Conservation (phyloP, 331 rosid species). For the Erythrophleum ivorense region DNA sequence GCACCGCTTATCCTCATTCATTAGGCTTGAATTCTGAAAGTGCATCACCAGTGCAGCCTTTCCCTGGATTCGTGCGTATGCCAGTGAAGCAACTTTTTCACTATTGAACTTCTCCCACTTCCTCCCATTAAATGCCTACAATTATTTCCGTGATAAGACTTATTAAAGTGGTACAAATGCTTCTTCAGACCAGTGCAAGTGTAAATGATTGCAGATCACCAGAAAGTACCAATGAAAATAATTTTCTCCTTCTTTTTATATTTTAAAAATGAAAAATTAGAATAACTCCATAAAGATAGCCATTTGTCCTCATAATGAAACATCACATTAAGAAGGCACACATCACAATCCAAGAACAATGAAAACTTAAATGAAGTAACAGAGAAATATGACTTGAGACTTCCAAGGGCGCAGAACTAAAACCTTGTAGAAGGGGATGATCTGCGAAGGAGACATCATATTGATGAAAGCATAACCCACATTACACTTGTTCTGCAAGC, state of each 20-base stretch:
- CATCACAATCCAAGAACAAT: not conserved
- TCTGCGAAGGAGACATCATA: constrained; percentile 92
- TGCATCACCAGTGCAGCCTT: constrained; percentile 92
- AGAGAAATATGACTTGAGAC: constrained; percentile 26
- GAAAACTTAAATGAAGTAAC: not conserved
- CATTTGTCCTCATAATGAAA: not conserved
- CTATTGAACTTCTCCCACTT: constrained; percentile 97
- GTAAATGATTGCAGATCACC: constrained; percentile 12
- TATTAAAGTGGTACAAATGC: not conserved
- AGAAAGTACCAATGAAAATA: constrained; percentile 9
- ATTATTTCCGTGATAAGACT: constrained; percentile 26
- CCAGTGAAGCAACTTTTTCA: constrained; percentile 91
- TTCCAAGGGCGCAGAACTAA: constrained; percentile 14
- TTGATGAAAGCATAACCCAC: constrained; percentile 98
- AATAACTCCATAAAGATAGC: not conserved
- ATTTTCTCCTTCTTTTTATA: not conserved
- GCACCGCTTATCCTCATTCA: constrained; percentile 96
- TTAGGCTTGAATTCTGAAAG: constrained; percentile 91
- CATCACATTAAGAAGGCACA: not conserved
- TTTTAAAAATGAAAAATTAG: not conserved
- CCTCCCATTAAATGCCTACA: constrained; percentile 91
- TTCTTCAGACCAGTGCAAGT: constrained; percentile 1
- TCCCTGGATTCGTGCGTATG: constrained; percentile 95
- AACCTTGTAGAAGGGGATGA: constrained; percentile 84
- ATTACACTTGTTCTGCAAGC: constrained; percentile 88